phyloP scores from a whole-genome alignment of 192 early-diverging fungal species.

The Backusella liffmaniae region DNA sequence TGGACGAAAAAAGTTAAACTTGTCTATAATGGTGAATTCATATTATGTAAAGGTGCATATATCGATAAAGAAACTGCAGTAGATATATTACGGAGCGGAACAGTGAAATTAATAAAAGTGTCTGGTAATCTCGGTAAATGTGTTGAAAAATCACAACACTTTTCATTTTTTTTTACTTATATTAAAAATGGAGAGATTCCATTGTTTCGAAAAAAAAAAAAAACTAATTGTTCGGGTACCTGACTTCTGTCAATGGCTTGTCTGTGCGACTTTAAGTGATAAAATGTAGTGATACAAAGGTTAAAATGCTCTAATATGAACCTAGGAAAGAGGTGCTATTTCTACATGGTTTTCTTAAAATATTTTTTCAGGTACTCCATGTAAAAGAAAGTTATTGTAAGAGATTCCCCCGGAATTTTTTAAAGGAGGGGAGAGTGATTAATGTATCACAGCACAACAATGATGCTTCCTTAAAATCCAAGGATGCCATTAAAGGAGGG shows the following conservation, averaged over 20 bases:
- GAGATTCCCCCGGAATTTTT: not conserved
- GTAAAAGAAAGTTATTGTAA: not conserved
- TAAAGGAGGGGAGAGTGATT: too few relatives aligned
- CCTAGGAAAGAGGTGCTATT: not conserved
- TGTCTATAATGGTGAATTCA: not conserved
- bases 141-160: not conserved
- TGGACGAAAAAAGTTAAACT: not conserved
- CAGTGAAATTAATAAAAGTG: too few relatives aligned
- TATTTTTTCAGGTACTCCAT: not conserved
- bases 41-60: not conserved
- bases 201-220: not conserved
- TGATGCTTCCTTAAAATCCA: not conserved
- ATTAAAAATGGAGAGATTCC: not conserved
- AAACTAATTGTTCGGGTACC: not conserved
- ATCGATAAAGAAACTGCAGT: not conserved
- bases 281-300: not conserved
- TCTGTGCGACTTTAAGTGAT: not conserved
- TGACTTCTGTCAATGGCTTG: not conserved
- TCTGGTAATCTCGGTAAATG: too few relatives aligned
- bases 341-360: not conserved
- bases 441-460: not conserved
- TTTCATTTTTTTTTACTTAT: not conserved
- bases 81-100: not conserved
- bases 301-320: not conserved
- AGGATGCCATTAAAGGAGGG: not conserved